These are phyloP conservation scores for Cryphonectria carpinicola DNA, from an alignment of 2,329 filamentous ascomycete species.

Conservation along the genomic window DNA sequence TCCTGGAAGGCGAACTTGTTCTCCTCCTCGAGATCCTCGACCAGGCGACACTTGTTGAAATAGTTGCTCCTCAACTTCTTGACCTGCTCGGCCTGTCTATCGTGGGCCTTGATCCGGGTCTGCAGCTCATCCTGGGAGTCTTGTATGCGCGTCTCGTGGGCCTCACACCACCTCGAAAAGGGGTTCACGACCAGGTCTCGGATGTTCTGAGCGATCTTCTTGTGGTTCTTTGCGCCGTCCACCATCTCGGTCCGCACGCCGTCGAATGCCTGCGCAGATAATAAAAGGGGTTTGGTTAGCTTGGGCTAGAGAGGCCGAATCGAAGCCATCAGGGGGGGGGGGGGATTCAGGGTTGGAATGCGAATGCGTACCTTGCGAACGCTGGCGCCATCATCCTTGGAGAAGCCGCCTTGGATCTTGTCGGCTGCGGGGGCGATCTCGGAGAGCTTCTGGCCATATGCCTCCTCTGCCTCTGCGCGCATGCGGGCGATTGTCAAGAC, in stretches of 20 bases:
- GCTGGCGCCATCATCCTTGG: constrained; percentile 91
- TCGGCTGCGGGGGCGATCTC: constrained; percentile 84
- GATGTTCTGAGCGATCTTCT: constrained; percentile 95
- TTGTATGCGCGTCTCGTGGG: constrained; percentile 87
- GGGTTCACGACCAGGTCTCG: constrained; percentile 93
- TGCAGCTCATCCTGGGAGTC: constrained; percentile 96
- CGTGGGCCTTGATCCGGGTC: constrained; percentile 85
- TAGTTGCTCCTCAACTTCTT: constrained; percentile 95
- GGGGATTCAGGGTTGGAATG: background rate
- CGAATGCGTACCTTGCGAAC: constrained; percentile 76
- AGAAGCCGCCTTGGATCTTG: constrained; percentile 81
- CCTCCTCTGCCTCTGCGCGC: constrained; percentile 93
- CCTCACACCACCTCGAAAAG: constrained; percentile 94
- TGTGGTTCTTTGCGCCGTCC: constrained; percentile 85
- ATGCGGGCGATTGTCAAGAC: constrained; percentile 87
- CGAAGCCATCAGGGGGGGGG: background rate
- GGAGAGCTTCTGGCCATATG: constrained; percentile 78
- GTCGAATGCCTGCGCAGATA: constrained; percentile 76
- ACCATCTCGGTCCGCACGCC: constrained; percentile 92
- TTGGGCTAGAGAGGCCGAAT: background rate
- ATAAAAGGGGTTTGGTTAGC: background rate
- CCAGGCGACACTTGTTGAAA: constrained; percentile 97
- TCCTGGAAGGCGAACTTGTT: constrained; percentile 98
- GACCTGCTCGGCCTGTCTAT: constrained; percentile 85
- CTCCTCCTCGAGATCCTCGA: constrained; percentile 97